phyloP scores from a whole-genome alignment of 1,284 basidiomycete species.

The Cutaneotrichosporon mucoides region DNA sequence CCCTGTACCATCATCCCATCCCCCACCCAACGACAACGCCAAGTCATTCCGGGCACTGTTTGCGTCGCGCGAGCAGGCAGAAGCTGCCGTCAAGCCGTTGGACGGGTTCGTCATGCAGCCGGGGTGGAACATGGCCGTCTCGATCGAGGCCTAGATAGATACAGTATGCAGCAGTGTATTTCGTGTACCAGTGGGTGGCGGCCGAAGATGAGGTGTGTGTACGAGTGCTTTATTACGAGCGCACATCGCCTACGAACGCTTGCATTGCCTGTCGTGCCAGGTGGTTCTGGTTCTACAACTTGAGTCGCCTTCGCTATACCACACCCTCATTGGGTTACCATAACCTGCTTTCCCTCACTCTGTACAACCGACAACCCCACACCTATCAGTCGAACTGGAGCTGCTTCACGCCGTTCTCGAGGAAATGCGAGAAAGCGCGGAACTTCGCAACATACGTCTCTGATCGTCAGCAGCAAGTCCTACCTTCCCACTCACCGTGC shows the following conservation, averaged over 20 bases:
- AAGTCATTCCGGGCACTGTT: conserved; percentile 36
- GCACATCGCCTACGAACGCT: too few relatives aligned
- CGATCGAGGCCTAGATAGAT: conserved; percentile 15
- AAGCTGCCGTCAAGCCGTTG: conserved; percentile 26
- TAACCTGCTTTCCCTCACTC: too few relatives aligned
- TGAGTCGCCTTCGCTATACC: too few relatives aligned
- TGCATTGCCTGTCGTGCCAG: too few relatives aligned
- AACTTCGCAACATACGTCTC: too few relatives aligned
- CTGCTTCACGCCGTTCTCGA: not conserved
- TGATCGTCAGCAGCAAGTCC: too few relatives aligned
- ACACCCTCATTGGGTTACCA: too few relatives aligned
- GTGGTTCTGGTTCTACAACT: too few relatives aligned
- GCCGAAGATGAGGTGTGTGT: too few relatives aligned
- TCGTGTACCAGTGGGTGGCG: not conserved
- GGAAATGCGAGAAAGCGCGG: not conserved
- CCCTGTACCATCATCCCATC: conserved; percentile 31
- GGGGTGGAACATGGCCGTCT: conserved; percentile 44
- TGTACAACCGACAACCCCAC: too few relatives aligned
- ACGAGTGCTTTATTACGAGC: too few relatives aligned
- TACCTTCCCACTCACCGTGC: conserved; percentile 25
- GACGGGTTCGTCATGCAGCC: conserved; percentile 43
- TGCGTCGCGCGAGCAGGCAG: conserved; percentile 24
- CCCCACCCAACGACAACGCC: conserved; percentile 32
- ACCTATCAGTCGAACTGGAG: too few relatives aligned
- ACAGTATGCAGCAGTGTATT: not conserved